Percentiles rank a stretch among this genome's conserved stretches.
phyloP scores from a whole-genome alignment of 495 filamentous ascomycete genomes.

The Aspergillus avenaceus region DNA sequence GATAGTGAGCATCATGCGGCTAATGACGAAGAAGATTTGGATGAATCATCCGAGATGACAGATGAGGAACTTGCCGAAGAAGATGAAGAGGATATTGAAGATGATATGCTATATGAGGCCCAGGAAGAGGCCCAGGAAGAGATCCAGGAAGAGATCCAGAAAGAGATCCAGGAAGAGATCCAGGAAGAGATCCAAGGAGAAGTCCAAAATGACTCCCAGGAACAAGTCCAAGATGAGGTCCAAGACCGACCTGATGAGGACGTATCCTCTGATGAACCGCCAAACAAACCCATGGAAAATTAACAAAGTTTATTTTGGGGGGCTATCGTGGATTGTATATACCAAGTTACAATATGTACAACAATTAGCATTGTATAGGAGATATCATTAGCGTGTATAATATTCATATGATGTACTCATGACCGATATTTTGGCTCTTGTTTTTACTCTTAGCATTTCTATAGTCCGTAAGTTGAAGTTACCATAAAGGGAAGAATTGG shows the following conservation, averaged over 20 bases:
- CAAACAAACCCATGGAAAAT: not conserved
- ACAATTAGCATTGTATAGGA: conserved; percentile 8
- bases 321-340: conserved; percentile 5
- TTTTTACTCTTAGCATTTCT: too few species aligned
- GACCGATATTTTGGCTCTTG: too few species aligned
- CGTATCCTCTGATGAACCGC: not conserved
- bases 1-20: conserved; percentile 6
- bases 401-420: not conserved
- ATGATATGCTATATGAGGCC: too few species aligned
- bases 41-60: not conserved
- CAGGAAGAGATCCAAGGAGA: too few species aligned
- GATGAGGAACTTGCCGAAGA: not conserved
- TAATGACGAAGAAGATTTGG: not conserved
- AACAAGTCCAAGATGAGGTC: too few species aligned
- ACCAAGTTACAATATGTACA: conserved; percentile 7
- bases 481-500: too few species aligned
- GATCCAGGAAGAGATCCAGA: too few species aligned
- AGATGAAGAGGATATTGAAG: not conserved
- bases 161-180: too few species aligned
- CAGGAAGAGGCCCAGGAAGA: too few species aligned
- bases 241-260: too few species aligned
- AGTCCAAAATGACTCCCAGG: too few species aligned
- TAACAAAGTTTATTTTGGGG: not conserved
- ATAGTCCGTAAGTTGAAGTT: too few species aligned
- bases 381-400: not conserved